Evolutionary conservation across 257 asterid genomes (phyloP).

Genomic region (Agastache rugosa): DNA sequence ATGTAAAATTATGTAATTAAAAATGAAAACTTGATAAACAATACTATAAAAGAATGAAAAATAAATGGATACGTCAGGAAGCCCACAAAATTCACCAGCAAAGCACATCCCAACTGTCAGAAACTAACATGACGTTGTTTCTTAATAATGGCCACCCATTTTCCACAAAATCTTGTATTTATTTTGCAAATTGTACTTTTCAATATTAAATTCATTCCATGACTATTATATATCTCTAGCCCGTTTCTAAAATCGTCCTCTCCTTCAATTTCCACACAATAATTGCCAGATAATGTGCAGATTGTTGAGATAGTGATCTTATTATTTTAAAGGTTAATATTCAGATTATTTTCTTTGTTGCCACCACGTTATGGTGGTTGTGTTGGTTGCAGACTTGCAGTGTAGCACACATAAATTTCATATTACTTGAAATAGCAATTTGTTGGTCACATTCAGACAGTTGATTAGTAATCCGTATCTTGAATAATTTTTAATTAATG

Average conservation of each 20-base stretch:
- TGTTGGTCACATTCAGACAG: constrained; percentile 48
- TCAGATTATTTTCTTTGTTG: constrained; percentile 40
- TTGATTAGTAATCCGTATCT: constrained; percentile 29
- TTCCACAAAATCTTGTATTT: constrained; percentile 16
- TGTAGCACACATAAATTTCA: constrained; percentile 32
- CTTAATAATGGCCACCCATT: constrained; percentile 32
- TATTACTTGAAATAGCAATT: constrained; percentile 31
- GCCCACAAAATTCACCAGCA: constrained; percentile 24
- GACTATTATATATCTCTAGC: constrained; percentile 1
- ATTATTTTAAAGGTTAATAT: neutral
- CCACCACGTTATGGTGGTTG: constrained; percentile 45
- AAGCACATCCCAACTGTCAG: constrained; percentile 39
- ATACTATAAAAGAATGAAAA: neutral
- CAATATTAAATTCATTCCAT: neutral
- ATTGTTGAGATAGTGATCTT: neutral
- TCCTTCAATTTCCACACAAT: constrained; percentile 6
- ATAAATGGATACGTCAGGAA: neutral
- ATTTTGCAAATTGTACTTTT: constrained; percentile 30
- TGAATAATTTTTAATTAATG: neutral
- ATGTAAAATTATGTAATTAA: too few relatives aligned
- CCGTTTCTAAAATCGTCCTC: constrained; percentile 7
- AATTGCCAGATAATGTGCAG: constrained; percentile 41
- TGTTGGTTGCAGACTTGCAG: constrained; percentile 30
- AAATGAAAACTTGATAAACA: neutral
- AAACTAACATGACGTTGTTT: constrained; percentile 27